Evolutionary conservation across 495 filamentous ascomycete species (phyloP).

Genomic region (Cenococcum geophilum): DNA sequence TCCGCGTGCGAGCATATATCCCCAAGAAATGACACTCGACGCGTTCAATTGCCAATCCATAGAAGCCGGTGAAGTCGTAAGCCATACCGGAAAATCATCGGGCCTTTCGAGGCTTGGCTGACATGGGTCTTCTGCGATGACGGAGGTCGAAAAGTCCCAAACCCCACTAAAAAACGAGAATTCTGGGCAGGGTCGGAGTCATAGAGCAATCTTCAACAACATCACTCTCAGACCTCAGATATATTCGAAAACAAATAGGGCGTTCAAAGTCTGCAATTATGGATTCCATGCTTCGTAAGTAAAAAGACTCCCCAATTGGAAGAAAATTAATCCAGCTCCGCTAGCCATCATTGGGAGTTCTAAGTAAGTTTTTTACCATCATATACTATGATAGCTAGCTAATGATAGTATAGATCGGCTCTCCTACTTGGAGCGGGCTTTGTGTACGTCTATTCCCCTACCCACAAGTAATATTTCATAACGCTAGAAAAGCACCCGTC

Average conservation of each 20-base stretch:
- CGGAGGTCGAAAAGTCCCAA: neutral
- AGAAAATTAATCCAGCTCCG: neutral
- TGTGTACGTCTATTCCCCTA: constrained; percentile 42
- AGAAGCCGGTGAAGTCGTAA: neutral
- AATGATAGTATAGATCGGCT: constrained; percentile 38
- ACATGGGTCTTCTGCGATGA: neutral
- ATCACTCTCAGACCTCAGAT: too few relatives aligned
- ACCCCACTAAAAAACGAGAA: constrained; percentile 4
- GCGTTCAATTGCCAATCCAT: neutral
- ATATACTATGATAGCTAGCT: neutral
- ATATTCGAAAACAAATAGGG: too few relatives aligned
- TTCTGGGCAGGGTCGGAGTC: neutral
- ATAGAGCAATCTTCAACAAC: too few relatives aligned
- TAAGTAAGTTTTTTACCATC: neutral
- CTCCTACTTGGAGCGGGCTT: constrained; percentile 74
- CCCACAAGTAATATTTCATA: neutral
- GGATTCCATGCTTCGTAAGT: constrained; percentile 9
- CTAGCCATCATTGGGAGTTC: constrained; percentile 6
- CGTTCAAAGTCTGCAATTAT: neutral
- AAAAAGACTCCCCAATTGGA: neutral
- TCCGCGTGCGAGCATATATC: neutral
- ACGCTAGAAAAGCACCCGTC: constrained; percentile 47
- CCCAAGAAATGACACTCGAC: neutral
- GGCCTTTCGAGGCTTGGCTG: neutral
- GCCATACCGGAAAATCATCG: neutral